Percentiles rank a stretch among this genome's conserved stretches.
These are phyloP conservation scores for Psilocybe subaeruginosa DNA, from an alignment of 768 basidiomycete genomes.

Conservation along the genomic window DNA sequence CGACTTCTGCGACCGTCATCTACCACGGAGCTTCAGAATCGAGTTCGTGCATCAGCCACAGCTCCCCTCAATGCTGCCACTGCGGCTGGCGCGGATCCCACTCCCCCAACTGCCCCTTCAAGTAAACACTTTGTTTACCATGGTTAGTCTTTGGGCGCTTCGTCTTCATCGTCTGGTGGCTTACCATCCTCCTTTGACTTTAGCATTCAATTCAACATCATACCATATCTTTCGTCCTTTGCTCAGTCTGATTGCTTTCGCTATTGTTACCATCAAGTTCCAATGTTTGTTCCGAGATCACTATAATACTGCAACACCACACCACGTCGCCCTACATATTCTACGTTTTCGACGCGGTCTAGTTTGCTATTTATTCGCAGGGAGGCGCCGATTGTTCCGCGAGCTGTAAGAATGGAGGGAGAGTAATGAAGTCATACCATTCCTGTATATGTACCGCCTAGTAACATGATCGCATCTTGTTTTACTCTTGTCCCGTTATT, in stretches of 20 bases:
- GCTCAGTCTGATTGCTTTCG: slow-evolving; percentile 15
- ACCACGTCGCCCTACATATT: slow-evolving; percentile 20
- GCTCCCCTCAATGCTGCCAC: slow-evolving; percentile 79
- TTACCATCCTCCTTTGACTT: not conserved
- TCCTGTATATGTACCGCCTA: slow-evolving; percentile 34
- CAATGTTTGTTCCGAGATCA: slow-evolving; percentile 4
- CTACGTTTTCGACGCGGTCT: slow-evolving; percentile 20
- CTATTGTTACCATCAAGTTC: slow-evolving; percentile 21
- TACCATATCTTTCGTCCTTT: slow-evolving; percentile 1
- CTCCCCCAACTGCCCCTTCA: slow-evolving; percentile 58
- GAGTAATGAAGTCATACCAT: slow-evolving; percentile 38
- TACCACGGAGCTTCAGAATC: slow-evolving; percentile 21
- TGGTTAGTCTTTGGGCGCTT: slow-evolving; percentile 17
- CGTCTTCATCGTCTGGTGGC: not conserved
- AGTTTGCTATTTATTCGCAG: slow-evolving; percentile 23
- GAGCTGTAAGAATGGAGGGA: slow-evolving; percentile 31
- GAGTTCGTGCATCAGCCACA: slow-evolving; percentile 43
- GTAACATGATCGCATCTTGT: slow-evolving; percentile 29
- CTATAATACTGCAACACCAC: slow-evolving; percentile 22
- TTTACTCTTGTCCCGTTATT: slow-evolving; percentile 22
- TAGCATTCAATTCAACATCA: not conserved
- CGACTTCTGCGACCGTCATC: slow-evolving; percentile 23
- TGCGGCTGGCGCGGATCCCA: slow-evolving; percentile 71
- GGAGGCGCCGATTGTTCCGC: slow-evolving; percentile 14
- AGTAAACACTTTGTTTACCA: slow-evolving; percentile 13